These are phyloP conservation scores for Coniferiporia weirii DNA, from an alignment of 1,284 basidiomycete species.

Conservation along the genomic window DNA sequence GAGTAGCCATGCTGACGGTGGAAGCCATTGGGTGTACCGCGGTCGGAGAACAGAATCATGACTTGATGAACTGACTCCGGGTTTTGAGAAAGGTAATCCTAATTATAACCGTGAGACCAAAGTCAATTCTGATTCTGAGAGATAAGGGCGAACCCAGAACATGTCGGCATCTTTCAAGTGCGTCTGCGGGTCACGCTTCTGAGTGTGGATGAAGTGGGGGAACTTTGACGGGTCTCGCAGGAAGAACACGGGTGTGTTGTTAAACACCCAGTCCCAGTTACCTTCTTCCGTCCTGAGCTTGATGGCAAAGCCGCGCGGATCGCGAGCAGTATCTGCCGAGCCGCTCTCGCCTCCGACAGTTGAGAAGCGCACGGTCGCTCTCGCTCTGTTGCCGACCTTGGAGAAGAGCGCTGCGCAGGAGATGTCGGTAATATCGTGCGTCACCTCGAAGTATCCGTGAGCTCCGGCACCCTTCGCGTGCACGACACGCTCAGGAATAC, in stretches of 20 bases:
- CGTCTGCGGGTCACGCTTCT: constrained; percentile 89
- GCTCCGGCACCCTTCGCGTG: constrained; percentile 87
- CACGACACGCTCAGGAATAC: constrained; percentile 93
- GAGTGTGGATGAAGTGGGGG: constrained; percentile 93
- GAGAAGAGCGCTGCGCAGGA: constrained; percentile 69
- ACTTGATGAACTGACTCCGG: constrained; percentile 90
- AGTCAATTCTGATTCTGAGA: too few relatives aligned
- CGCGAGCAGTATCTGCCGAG: constrained; percentile 86
- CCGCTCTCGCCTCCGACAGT: constrained; percentile 86
- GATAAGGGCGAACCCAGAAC: constrained; percentile 58
- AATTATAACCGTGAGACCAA: constrained; percentile 14
- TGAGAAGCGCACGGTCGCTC: constrained; percentile 79
- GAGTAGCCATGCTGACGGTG: constrained; percentile 86
- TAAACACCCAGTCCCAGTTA: constrained; percentile 88
- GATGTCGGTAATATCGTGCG: constrained; percentile 78
- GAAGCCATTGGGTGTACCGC: constrained; percentile 85
- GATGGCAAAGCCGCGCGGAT: constrained; percentile 89
- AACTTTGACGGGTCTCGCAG: constrained; percentile 80
- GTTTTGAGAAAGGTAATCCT: constrained; percentile 91
- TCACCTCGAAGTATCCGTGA: constrained; percentile 88
- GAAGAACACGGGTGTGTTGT: constrained; percentile 91
- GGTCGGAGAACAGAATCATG: constrained; percentile 86
- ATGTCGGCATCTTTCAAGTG: constrained; percentile 79
- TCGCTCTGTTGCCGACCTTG: constrained; percentile 65
- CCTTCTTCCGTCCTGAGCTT: constrained; percentile 89